Conservation (phyloP, 2,329 filamentous ascomycete species). For the Penicillium vulpinum region DNA sequence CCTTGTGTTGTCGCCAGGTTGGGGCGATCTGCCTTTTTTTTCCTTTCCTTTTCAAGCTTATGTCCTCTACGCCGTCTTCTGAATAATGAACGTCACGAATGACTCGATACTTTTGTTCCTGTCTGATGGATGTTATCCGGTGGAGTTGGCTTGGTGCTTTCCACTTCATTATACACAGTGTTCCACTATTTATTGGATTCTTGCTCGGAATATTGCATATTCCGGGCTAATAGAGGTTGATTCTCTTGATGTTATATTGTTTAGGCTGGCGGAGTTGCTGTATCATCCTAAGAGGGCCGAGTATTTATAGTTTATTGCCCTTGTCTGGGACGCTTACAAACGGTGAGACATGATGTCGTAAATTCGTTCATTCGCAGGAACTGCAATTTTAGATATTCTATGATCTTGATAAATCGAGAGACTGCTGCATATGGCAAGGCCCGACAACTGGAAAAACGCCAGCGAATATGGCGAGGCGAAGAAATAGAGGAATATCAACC, state of each 20-base stretch:
- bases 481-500: constrained; percentile 2
- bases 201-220: neutral
- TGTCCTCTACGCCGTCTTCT: constrained; percentile 21
- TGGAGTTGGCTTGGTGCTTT: constrained; percentile 9
- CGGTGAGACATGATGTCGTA: neutral
- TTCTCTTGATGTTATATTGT: neutral
- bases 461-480: neutral
- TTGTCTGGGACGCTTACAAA: neutral
- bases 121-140: constrained; percentile 7
- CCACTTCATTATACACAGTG: constrained; percentile 20
- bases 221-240: constrained; percentile 7
- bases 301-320: neutral
- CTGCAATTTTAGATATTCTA: constrained; percentile 4
- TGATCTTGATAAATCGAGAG: neutral
- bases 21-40: constrained; percentile 3
- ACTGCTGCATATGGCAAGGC: neutral
- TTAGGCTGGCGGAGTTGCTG: neutral
- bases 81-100: constrained; percentile 25
- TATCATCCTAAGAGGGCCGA: neutral
- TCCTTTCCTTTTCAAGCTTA: constrained; percentile 14
- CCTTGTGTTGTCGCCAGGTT: constrained; percentile 8
- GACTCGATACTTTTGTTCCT: constrained; percentile 8
- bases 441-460: neutral
- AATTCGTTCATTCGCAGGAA: constrained; percentile 10
- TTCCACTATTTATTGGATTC: constrained; percentile 9